Conservation (phyloP, 202 grass and related monocot species). For the Zizania palustris region DNA sequence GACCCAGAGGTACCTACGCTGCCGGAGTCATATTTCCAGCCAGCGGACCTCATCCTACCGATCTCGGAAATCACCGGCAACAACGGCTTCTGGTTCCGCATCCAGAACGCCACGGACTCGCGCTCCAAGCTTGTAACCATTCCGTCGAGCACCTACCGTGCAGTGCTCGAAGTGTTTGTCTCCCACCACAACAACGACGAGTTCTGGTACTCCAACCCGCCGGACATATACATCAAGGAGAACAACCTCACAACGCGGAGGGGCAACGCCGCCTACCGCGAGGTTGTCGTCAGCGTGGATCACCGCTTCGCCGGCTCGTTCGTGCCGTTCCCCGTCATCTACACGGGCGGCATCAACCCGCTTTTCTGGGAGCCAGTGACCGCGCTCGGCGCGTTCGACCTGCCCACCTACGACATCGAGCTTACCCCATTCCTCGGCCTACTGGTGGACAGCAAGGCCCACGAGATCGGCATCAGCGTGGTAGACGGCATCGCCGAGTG, state of each 20-base stretch:
- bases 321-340: conserved; percentile 86
- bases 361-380: conserved; percentile 85
- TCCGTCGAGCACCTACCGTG: conserved; percentile 75
- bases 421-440: conserved; percentile 84
- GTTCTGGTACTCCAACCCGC: conserved; percentile 97
- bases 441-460: conserved; percentile 58
- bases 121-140: conserved; percentile 44
- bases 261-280: conserved; percentile 83
- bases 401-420: conserved; percentile 85
- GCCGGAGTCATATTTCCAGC: conserved; percentile 38
- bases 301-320: conserved; percentile 65
- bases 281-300: conserved; percentile 71
- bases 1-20: background rate
- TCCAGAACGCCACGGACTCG: conserved; percentile 60
- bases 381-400: conserved; percentile 81
- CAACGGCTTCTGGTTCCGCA: conserved; percentile 80
- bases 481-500: conserved; percentile 79
- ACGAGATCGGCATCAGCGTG: conserved; percentile 71
- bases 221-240: conserved; percentile 71
- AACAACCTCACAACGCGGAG: conserved; percentile 79
- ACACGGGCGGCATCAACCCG: conserved; percentile 91
- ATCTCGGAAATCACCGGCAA: conserved; percentile 50
- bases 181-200: conserved; percentile 84
- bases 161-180: conserved; percentile 76
- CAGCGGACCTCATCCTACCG: conserved; percentile 75